Evolutionary conservation across 1,284 basidiomycete genomes (phyloP).

Genomic region (Vanrija pseudolonga): DNA sequence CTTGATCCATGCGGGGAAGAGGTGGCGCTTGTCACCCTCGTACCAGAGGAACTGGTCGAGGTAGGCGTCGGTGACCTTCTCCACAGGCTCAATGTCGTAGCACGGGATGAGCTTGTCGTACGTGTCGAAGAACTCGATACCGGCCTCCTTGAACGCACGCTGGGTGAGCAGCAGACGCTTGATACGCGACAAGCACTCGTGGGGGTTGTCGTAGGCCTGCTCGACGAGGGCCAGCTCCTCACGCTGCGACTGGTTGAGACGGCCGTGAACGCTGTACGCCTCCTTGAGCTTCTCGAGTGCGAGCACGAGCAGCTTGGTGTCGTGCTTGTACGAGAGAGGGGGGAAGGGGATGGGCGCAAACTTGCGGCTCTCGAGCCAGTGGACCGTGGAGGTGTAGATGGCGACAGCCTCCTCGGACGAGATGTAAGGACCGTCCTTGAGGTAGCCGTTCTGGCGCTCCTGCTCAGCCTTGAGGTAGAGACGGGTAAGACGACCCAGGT

Average conservation of each 20-base stretch:
- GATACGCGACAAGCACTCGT: slow-evolving; percentile 78
- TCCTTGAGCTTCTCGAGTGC: slow-evolving; percentile 96
- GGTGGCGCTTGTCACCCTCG: slow-evolving; percentile 89
- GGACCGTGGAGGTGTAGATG: slow-evolving; percentile 93
- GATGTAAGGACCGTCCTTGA: slow-evolving; percentile 96
- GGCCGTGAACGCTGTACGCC: slow-evolving; percentile 95
- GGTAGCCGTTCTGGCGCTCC: slow-evolving; percentile 91
- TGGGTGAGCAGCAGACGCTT: slow-evolving; percentile 92
- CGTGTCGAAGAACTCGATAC: slow-evolving; percentile 77
- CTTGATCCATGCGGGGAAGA: slow-evolving; percentile 98
- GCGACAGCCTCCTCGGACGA: slow-evolving; percentile 96
- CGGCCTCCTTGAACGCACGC: slow-evolving; percentile 94
- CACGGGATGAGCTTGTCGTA: slow-evolving; percentile 97
- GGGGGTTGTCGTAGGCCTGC: slow-evolving; percentile 72
- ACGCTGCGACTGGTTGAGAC: slow-evolving; percentile 91
- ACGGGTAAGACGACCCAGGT: slow-evolving; percentile 54
- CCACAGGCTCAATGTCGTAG: slow-evolving; percentile 96
- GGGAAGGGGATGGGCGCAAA: slow-evolving; percentile 96
- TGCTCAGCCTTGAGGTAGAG: slow-evolving; percentile 97
- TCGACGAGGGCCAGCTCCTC: slow-evolving; percentile 94
- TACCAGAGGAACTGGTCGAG: slow-evolving; percentile 72
- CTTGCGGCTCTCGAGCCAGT: slow-evolving; percentile 94
- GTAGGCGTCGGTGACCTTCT: slow-evolving; percentile 97
- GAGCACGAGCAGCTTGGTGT: slow-evolving; percentile 90
- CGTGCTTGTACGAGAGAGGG: slow-evolving; percentile 95